phyloP scores from a whole-genome alignment of 140 eudicot species.

The Senecio squalidus region DNA sequence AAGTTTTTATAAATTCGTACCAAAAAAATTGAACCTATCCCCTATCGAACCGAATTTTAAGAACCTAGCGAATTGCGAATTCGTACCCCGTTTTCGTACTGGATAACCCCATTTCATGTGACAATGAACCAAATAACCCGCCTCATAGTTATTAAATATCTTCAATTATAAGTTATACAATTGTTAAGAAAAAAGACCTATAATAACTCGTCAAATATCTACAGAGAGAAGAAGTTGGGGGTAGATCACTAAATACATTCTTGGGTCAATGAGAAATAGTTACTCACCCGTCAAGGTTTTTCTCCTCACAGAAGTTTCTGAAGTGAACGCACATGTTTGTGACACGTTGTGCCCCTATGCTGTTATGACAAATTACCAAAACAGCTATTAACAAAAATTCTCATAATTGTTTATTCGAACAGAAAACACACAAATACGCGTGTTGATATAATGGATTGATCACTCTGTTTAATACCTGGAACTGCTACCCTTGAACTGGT shows the following conservation, averaged over 20 bases:
- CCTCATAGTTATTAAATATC: too few species aligned
- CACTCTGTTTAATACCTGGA: constrained; percentile 39
- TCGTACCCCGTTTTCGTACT: too few species aligned
- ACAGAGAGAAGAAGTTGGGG: too few species aligned
- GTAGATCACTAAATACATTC: background rate
- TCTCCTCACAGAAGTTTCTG: constrained; percentile 47
- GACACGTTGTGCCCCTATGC: constrained; percentile 57
- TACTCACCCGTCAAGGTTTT: constrained; percentile 56
- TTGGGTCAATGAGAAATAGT: background rate
- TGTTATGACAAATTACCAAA: constrained; percentile 25
- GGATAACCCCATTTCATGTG: too few species aligned
- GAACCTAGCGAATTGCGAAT: too few species aligned
- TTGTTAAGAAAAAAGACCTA: too few species aligned
- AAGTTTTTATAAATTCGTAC: too few species aligned
- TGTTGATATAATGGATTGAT: background rate
- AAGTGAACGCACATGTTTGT: constrained; percentile 41
- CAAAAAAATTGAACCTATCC: too few species aligned
- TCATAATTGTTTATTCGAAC: background rate
- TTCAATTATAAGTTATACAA: too few species aligned
- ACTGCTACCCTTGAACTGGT: constrained; percentile 66
- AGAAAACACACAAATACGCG: background rate
- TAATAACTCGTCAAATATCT: too few species aligned
- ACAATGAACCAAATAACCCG: too few species aligned
- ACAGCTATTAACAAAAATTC: background rate
- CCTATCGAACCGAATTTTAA: too few species aligned